These are phyloP conservation scores for Metschnikowia cerradonensis DNA, from an alignment of 805 yeast species.

Conservation along the genomic window DNA sequence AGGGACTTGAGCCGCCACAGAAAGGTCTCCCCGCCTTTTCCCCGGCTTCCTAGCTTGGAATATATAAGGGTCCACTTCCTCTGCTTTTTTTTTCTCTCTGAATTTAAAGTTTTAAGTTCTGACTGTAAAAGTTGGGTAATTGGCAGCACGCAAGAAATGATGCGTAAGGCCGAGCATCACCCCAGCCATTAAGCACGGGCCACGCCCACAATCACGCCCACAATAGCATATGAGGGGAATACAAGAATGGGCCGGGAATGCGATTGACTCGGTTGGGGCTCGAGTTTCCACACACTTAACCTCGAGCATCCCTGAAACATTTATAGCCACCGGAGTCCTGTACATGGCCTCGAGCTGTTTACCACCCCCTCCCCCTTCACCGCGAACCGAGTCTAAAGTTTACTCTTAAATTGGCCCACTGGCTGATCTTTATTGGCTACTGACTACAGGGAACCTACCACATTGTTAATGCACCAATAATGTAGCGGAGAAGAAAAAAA, in stretches of 20 bases:
- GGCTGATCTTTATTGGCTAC: not conserved
- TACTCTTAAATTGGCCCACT: not conserved
- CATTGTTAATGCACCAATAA: not conserved
- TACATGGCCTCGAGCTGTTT: not conserved
- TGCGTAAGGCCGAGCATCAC: conserved; percentile 2
- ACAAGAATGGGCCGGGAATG: no score
- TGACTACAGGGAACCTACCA: not conserved
- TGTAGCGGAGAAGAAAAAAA: not conserved
- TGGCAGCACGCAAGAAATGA: not conserved
- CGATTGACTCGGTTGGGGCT: not conserved
- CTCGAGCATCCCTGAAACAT: no score
- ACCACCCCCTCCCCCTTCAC: not conserved
- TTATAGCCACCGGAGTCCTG: not conserved
- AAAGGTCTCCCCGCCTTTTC: not conserved
- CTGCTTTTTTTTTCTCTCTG: not conserved
- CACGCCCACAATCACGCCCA: not conserved
- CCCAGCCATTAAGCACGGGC: not conserved
- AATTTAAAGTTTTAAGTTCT: not conserved
- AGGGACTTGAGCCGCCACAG: not conserved
- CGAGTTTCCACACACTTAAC: not conserved
- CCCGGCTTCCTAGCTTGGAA: no score
- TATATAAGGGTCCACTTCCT: not conserved
- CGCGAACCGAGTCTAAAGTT: not conserved
- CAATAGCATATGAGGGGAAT: conserved; percentile 1
- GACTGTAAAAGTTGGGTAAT: not conserved